phyloP scores from a whole-genome alignment of 257 asterid species.

The Solanum commersonii region DNA sequence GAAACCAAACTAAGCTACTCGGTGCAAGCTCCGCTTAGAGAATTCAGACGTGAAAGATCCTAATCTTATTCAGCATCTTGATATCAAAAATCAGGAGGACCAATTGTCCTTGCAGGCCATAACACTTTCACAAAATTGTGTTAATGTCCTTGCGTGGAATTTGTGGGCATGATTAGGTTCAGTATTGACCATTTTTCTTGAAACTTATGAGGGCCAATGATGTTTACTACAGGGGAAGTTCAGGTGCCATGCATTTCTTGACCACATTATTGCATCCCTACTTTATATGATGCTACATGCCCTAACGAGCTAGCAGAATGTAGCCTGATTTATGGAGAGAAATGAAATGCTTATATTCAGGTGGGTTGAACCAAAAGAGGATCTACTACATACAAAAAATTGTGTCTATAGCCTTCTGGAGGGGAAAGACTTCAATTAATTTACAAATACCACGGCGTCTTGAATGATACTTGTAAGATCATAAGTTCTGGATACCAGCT shows the following conservation, averaged over 20 bases:
- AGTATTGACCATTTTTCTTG: not conserved
- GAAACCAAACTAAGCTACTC: not conserved
- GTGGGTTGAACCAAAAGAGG: not conserved
- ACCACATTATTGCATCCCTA: not conserved
- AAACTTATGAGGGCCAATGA: not conserved
- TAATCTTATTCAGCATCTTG: not conserved
- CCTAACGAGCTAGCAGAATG: not conserved
- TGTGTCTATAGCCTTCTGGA: not conserved
- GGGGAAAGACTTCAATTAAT: not conserved
- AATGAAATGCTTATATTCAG: not conserved
- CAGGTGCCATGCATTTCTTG: not conserved
- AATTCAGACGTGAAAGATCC: not conserved
- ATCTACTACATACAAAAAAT: not conserved
- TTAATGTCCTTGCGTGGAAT: not conserved
- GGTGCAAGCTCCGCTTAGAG: not conserved
- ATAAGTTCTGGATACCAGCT: not conserved
- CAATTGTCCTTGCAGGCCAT: not conserved
- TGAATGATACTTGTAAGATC: not conserved
- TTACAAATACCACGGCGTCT: not conserved
- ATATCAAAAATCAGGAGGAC: not conserved
- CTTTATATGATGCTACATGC: not conserved
- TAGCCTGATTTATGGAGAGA: not conserved
- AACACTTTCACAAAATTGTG: not conserved
- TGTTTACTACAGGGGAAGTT: not conserved
- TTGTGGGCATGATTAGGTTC: not conserved